Evolutionary conservation across 305 asterid genomes (phyloP), one percentile per base, ranked within the genome.

Genomic region (Ruellia speciosa): DNA sequence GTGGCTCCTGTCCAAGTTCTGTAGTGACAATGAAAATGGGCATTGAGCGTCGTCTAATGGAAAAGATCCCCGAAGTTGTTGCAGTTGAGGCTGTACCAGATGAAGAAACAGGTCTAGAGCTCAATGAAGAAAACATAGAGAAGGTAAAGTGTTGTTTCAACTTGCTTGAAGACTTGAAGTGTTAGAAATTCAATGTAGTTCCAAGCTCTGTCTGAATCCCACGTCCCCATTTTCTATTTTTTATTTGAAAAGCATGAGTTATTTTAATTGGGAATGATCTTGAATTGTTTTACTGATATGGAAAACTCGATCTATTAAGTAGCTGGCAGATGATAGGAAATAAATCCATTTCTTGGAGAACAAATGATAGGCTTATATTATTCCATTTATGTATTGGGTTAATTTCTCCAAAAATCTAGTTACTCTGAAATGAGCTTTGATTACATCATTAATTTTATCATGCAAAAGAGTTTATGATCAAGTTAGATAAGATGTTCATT

Each of bases 1-100:
- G 99, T 75, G 99, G 99, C 58, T 93, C 99, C 28, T 88, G 99
- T 66, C 99, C 99, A 5, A 93, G 97, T 66, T 64, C 99, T 54
- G 81, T 75, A 43, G 66, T 67, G 66, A 93, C 99, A 0, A 84
- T 93, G 99, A 93, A 93, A 70, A 49, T 93, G 90, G 97, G 97
- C 47, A 88, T 93, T 66, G 99, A 92, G 74, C 92, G 90, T 12
- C 88, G 92, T 45, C 72, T 84, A 48, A 84, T 88, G 95, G 99
- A 93, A 67, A 93, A 81, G 83, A 79, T 93, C 51, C 99, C 99
- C 48, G 92, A 81, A 70, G 81, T 93, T 50, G 85, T 84, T 70
- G 92, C 97, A 7, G 97, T 93, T 71, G 99, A 93, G 79, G 60
- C 99, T 39, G 67, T 92, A 54, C 85, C 96, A 19, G 99, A 92